Conservation (phyloP, 2,329 filamentous ascomycete genomes). For the Elsinoe fawcettii region DNA sequence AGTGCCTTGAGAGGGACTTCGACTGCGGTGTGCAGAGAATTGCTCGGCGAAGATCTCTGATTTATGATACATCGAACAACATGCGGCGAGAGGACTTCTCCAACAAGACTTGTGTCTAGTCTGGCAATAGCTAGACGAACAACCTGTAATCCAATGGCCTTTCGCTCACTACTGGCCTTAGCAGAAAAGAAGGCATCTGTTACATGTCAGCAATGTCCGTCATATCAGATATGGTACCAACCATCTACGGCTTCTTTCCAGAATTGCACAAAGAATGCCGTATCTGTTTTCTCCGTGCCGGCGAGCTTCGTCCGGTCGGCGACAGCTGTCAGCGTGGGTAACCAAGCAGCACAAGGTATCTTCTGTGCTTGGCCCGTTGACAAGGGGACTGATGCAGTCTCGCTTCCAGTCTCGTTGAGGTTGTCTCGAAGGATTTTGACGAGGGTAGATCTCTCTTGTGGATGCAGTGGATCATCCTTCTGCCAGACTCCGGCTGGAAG, state of each 20-base stretch:
- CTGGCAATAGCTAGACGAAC: conserved; percentile 65
- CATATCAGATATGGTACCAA: conserved; percentile 32
- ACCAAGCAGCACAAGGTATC: conserved; percentile 83
- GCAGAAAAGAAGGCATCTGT: conserved; percentile 75
- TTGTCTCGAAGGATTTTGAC: conserved; percentile 75
- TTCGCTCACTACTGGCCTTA: conserved; percentile 75
- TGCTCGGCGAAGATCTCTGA: conserved; percentile 67
- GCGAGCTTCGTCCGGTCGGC: conserved; percentile 24
- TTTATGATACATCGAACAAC: conserved; percentile 75
- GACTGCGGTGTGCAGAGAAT: conserved; percentile 73
- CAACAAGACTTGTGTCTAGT: conserved; percentile 42
- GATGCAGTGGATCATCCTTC: conserved; percentile 61
- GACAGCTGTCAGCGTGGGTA: conserved; percentile 56
- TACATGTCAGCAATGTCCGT: conserved; percentile 18
- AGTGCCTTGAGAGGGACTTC: conserved; percentile 66
- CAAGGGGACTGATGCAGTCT: conserved; percentile 21
- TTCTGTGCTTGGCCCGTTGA: conserved; percentile 66
- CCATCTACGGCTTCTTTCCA: conserved; percentile 84
- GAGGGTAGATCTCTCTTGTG: conserved; percentile 59
- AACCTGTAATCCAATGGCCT: conserved; percentile 84
- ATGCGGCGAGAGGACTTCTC: conserved; percentile 70
- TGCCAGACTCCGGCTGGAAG: conserved; percentile 66
- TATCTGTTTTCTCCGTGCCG: conserved; percentile 12
- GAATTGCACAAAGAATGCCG: conserved; percentile 59
- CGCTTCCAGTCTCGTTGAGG: conserved; percentile 44